Conservation (phyloP, 345 rosid species). For the Lepidium africanum region DNA sequence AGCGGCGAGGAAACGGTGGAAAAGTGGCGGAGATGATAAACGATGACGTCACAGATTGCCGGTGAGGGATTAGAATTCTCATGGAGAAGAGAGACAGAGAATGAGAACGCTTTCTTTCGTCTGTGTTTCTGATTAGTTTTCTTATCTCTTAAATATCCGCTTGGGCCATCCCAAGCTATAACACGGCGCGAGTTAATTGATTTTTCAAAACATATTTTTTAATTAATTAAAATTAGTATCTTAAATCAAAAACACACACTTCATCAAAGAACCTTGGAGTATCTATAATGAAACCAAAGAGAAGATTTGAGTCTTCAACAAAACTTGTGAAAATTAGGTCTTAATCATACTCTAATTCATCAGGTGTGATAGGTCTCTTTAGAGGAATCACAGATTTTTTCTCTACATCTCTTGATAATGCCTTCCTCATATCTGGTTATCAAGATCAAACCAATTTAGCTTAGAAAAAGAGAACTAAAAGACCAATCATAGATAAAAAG, state of each 20-base stretch:
- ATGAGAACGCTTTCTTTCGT: not conserved
- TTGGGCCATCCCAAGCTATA: conserved; percentile 4
- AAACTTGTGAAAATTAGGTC: not conserved
- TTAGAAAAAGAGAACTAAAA: not conserved
- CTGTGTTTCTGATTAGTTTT: conserved; percentile 29
- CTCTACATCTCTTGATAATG: conserved; percentile 73
- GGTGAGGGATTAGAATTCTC: conserved; percentile 25
- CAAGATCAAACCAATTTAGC: not conserved
- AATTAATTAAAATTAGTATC: not conserved
- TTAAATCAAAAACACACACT: not conserved
- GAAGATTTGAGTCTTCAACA: not conserved
- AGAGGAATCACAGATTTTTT: conserved; percentile 87
- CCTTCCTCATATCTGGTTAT: conserved; percentile 87
- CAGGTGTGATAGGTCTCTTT: conserved; percentile 79
- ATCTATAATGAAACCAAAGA: not conserved
- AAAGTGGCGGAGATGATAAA: conserved; percentile 14
- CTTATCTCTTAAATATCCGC: conserved; percentile 23
- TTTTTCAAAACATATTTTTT: not conserved
- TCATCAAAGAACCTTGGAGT: not conserved
- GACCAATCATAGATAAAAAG: not conserved
- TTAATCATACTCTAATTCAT: conserved; percentile 86
- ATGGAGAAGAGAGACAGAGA: not conserved
- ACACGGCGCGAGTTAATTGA: conserved; percentile 8
- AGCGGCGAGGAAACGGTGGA: conserved; percentile 11
- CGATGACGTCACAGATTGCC: conserved; percentile 26